Evolutionary conservation across 2,329 filamentous ascomycete genomes (phyloP).

Genomic region (Botrytis pseudocinerea): DNA sequence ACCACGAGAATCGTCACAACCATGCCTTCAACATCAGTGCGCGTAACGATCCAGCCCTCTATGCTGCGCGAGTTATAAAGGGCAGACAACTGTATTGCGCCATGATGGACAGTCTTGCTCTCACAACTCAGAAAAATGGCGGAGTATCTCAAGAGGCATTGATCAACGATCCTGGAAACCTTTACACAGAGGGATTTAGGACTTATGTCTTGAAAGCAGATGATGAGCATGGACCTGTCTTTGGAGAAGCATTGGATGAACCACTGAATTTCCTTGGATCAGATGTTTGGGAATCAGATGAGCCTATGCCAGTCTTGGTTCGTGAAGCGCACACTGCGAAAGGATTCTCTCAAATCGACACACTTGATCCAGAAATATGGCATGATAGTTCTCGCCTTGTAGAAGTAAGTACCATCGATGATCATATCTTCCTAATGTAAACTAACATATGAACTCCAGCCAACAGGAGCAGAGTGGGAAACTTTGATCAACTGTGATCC

Average conservation of each 20-base stretch:
- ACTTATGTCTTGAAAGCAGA: background rate
- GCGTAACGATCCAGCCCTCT: background rate
- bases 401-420: background rate
- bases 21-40: background rate
- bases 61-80: background rate
- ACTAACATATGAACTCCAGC: background rate
- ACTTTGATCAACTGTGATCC: background rate
- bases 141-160: background rate
- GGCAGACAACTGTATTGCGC: background rate
- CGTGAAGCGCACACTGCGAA: background rate
- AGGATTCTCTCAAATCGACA: background rate
- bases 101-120: background rate
- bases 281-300: background rate
- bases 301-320: background rate
- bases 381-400: background rate
- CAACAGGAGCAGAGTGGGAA: background rate
- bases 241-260: background rate
- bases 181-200: background rate
- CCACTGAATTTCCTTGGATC: background rate
- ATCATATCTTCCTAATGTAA: too few relatives aligned
- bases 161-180: background rate
- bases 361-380: background rate
- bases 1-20: background rate
- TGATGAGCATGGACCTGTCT: background rate
- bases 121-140: background rate